These are phyloP conservation scores for Cystobasidiaceae sp. DNA, from an alignment of 1,284 basidiomycete genomes.

Conservation along the genomic window DNA sequence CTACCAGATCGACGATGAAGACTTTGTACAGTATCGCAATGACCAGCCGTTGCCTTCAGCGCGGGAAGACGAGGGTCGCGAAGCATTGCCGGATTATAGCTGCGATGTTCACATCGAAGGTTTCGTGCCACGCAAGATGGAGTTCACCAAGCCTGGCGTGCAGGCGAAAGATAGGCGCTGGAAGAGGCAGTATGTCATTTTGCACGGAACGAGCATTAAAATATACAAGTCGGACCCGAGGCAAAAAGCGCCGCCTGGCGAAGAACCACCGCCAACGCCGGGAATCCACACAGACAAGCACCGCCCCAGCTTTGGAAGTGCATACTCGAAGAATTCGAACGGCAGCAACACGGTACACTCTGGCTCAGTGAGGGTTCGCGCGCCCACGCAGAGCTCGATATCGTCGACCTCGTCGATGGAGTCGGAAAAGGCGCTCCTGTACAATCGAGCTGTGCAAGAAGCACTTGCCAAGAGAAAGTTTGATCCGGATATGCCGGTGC, in stretches of 20 bases:
- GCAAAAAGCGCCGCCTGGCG: constrained; percentile 10
- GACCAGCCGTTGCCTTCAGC: constrained; percentile 42
- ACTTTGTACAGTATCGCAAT: constrained; percentile 42
- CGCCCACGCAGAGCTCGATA: constrained; percentile 1
- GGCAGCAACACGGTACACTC: too few species aligned
- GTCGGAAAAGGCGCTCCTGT: constrained; percentile 17
- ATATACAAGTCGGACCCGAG: constrained; percentile 65
- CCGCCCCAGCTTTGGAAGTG: constrained; percentile 17
- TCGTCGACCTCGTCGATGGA: constrained; percentile 10
- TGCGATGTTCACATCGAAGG: constrained; percentile 83
- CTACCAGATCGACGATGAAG: constrained; percentile 48
- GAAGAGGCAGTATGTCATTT: constrained; percentile 78
- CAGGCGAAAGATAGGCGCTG: constrained; percentile 88
- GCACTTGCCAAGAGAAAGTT: constrained; percentile 8
- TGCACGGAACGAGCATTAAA: constrained; percentile 84
- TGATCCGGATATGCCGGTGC: constrained; percentile 29
- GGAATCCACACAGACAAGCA: constrained; percentile 5
- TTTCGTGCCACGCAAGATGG: constrained; percentile 87
- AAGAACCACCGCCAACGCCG: constrained; percentile 22
- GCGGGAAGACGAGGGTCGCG: constrained; percentile 68
- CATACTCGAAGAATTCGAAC: too few species aligned
- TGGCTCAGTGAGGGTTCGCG: too few species aligned
- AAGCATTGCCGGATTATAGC: constrained; percentile 73
- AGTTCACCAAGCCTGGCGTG: constrained; percentile 77
- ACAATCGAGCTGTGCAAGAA: constrained; percentile 1